Base-by-base conservation (phyloP, 2,329 filamentous ascomycete species). In the Metarhizium rileyi region DNA sequence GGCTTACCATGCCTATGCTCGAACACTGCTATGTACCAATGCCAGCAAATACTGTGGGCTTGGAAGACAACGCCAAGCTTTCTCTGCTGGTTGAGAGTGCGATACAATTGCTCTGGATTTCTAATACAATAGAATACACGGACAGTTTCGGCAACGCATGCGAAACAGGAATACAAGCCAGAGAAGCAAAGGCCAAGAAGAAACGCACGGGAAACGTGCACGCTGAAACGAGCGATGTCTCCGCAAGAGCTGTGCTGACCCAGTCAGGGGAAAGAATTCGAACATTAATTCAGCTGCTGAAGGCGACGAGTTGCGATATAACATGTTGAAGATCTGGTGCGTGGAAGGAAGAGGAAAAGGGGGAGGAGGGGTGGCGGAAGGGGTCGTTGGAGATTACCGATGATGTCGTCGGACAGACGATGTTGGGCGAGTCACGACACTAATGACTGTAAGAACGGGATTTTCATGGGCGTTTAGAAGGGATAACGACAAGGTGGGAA, bases 31-130 rank as follows among this genome's bases (percentile, higher is more conserved):
- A 81, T 62, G 73, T 89, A 2, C 79, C 79, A 0, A 81, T 76
- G 55, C 72, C 83, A 0, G 84, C 87, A 1, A 82, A 78, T 51
- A 80, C 75, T 0, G 70, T 76, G 14, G 74, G 72, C 6, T 64
- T 76, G 1, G 75, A 79, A 20, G 85, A 89, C 54, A 90, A 93
- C 57, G 82, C 83, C 26, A 86, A 86, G 62, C 72, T 90, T 35
- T 83, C 83, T 2, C 66, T 90, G 9, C 64, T 86, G 27, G 68
- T 89, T 0, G 87, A 91, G 66, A 73, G 73, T 2, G 65, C 88
- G 46, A 59, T 87, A 27, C 73, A 81, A 43, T 66, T 82, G 6
- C 64, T 77, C 3, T 75, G 71, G 65, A 50, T 51, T 3, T 58
- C 61, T 25, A 64, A 66, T 12, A 56, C 59, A 20, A 54, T 70